Conservation (phyloP, 2,329 filamentous ascomycete species). For the Phyllosticta ampelicida region DNA sequence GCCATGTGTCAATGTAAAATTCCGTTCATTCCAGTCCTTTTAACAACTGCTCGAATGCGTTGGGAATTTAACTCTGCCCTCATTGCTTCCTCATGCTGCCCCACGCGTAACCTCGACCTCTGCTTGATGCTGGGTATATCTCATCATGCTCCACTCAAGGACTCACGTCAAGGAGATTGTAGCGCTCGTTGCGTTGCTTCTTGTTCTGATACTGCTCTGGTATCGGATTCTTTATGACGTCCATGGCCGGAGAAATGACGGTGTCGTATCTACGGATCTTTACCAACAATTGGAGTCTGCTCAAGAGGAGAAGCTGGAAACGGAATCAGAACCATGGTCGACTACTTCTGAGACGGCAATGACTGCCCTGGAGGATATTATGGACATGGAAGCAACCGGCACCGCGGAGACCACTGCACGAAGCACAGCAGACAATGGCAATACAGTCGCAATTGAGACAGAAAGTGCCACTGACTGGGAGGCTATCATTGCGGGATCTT, state of each 20-base stretch:
- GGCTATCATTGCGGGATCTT: not conserved
- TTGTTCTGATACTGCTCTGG: not conserved
- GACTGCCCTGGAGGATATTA: not conserved
- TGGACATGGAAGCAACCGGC: not conserved
- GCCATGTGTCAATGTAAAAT: slow-evolving; percentile 4
- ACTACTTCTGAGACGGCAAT: not conserved
- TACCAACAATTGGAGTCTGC: not conserved
- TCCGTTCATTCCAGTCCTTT: not conserved
- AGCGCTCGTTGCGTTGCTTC: not conserved
- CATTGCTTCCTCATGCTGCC: not conserved
- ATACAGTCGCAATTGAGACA: not conserved
- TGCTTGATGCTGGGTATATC: not conserved
- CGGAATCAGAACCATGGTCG: not conserved
- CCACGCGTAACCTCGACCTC: not conserved
- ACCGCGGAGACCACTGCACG: not conserved
- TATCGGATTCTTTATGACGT: not conserved
- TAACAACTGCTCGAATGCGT: not conserved
- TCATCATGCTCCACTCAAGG: not conserved
- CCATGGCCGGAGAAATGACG: not conserved
- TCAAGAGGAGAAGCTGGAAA: not conserved
- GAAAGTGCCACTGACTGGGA: not conserved
- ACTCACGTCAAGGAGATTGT: not conserved
- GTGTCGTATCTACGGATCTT: not conserved
- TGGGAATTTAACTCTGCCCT: not conserved
- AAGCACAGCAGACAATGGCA: not conserved